Evolutionary conservation across 805 yeast species (phyloP).

Genomic region (Debaryomyces hansenii): DNA sequence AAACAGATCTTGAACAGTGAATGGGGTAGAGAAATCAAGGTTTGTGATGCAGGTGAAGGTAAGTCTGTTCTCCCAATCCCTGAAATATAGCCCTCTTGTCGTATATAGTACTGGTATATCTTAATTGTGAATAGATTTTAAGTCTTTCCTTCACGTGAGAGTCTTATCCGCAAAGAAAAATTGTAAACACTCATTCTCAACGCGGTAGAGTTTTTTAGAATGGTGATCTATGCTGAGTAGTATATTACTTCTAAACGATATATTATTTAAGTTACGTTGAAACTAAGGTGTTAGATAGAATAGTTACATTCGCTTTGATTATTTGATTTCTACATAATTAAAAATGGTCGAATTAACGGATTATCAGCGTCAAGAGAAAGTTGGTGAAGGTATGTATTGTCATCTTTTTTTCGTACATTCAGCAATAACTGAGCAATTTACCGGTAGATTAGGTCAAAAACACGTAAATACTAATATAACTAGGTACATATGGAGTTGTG

Average conservation of each 20-base stretch:
- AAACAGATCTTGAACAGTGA: conserved; percentile 87
- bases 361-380: conserved; percentile 91
- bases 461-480: neutral
- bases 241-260: neutral
- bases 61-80: neutral
- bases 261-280: neutral
- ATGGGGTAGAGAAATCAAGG: conserved; percentile 89
- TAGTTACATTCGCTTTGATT: neutral
- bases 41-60: conserved; percentile 69
- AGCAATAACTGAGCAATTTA: neutral
- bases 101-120: neutral
- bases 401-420: conserved; percentile 5
- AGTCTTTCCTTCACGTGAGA: too few species aligned
- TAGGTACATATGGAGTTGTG: conserved; percentile 94
- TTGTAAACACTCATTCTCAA: neutral
- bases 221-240: neutral
- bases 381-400: conserved; percentile 77
- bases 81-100: neutral
- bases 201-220: neutral
- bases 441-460: neutral
- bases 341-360: conserved; percentile 85
- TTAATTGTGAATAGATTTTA: too few species aligned
- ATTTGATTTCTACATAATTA: neutral
- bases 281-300: neutral
- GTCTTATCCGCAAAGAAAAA: neutral